Evolutionary conservation across 73 alveolate species (phyloP).

Genomic region (Paramecium octaurelia): DNA sequence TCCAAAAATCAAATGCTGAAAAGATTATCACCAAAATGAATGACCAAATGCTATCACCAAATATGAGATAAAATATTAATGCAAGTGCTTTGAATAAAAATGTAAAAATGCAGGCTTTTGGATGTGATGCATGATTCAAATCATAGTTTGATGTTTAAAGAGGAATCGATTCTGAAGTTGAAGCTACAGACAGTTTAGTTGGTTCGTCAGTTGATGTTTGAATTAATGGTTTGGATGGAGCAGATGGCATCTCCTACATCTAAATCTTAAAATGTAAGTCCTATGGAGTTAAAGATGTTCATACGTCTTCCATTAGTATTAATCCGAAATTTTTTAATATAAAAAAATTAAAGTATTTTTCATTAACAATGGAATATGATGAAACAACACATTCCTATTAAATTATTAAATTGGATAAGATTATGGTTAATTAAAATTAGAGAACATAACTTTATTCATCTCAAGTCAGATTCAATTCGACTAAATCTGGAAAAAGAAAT

Average conservation of each 20-base stretch:
- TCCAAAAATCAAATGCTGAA: conserved; percentile 34
- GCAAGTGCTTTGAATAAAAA: conserved; percentile 1
- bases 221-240: not conserved
- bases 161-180: not conserved
- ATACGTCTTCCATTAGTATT: conserved; percentile 3
- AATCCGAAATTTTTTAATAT: not conserved
- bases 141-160: conserved; percentile 14
- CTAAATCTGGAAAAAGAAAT: not conserved
- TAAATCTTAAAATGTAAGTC: not conserved
- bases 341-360: not conserved
- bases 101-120: conserved; percentile 33
- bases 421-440: not conserved
- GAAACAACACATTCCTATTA: no score
- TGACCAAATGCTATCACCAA: not conserved
- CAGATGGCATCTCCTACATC: not conserved
- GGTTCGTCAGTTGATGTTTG: not conserved
- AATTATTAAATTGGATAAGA: no score
- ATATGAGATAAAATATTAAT: not conserved
- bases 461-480: not conserved
- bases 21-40: not conserved
- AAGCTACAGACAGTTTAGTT: not conserved
- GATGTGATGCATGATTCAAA: not conserved
- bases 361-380: not conserved
- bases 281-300: not conserved
- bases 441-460: not conserved